Base-by-base conservation (phyloP, 257 asterid species). In the Capsicum baccatum region DNA sequence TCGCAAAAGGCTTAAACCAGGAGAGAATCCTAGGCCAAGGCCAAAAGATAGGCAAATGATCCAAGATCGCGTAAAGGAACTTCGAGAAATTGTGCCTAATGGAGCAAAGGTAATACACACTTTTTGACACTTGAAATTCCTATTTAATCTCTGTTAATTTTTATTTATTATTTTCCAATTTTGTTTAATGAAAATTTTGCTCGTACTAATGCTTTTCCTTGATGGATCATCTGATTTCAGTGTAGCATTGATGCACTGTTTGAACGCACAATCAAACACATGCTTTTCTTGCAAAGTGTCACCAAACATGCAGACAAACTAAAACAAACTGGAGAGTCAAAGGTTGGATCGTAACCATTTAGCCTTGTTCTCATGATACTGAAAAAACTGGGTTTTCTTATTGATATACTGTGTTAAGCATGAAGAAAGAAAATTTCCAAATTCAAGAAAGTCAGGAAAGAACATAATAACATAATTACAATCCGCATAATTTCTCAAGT, bases 11-110 rank as follows among this genome's bases (percentile, higher is more conserved):
- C 94, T 92, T 63, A 96, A 93, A 88, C 98, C 97, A 0, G 98
- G 99, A 47, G 99, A 96, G 85, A 96, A 91, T 86, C 98, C 98
- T 60, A 89, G 94, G 66, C 99, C 98, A 15, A 90, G 99, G 84
- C 98, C 99, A 2, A 94, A 96, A 88, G 99, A 96, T 89, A 95
- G 99, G 8, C 98, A 96, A 86, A 92, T 96, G 99, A 93, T 96
- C 84, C 98, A 96, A 92, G 99, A 96, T 59, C 97, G 98, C 8
- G 97, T 96, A 21, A 96, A 93, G 91, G 99, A 96, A 74, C 85
- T 96, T 69, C 89, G 99, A 87, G 98, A 96, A 88, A 93, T 96
- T 21, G 98, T 96, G 80, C 99, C 99, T 7, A 94, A 94, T 69
- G 99, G 97, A 59, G 96, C 92, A 56, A 96, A 96, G 98, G 99